These are phyloP conservation scores for Gastrolobium villosum DNA, from an alignment of 306 rosid genomes.

Conservation along the genomic window DNA sequence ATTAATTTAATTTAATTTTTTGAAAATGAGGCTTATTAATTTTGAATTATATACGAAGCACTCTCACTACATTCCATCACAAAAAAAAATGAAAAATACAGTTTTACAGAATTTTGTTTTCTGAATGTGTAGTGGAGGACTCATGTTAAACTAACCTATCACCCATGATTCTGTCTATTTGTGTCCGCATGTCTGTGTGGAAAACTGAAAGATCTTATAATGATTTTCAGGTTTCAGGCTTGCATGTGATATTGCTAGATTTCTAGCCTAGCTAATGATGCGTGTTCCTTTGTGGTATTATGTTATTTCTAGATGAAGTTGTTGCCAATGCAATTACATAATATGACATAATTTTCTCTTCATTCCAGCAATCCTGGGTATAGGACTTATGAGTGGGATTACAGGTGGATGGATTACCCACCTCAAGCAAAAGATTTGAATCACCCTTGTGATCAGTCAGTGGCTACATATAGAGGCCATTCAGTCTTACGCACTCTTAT, in stretches of 20 bases:
- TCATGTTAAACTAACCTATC: background rate
- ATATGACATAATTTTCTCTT: conserved; percentile 23
- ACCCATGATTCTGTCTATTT: conserved; percentile 2
- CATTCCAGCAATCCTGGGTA: conserved; percentile 63
- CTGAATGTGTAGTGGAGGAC: conserved; percentile 20
- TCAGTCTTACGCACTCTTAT: conserved; percentile 89
- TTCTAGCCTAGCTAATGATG: conserved; percentile 22
- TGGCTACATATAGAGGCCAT: conserved; percentile 91
- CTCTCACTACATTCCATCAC: conserved; percentile 6
- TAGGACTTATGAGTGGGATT: conserved; percentile 83
- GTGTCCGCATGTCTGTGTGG: conserved; percentile 8
- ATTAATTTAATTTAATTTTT: background rate
- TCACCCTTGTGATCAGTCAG: conserved; percentile 85
- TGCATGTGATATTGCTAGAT: conserved; percentile 17
- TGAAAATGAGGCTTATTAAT: background rate
- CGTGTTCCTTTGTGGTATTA: conserved; percentile 32
- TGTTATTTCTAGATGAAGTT: conserved; percentile 42
- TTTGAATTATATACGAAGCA: background rate
- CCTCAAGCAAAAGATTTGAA: conserved; percentile 63
- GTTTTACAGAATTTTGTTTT: background rate
- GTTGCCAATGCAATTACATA: conserved; percentile 28
- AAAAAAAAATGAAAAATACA: conserved; percentile 11
- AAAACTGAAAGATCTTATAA: conserved; percentile 17
- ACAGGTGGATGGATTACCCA: conserved; percentile 97
- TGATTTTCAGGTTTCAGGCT: conserved; percentile 26